Percentiles rank a stretch among this genome's conserved stretches.
These are phyloP conservation scores for Cercis canadensis DNA, from an alignment of 306 rosid species.

Conservation along the genomic window DNA sequence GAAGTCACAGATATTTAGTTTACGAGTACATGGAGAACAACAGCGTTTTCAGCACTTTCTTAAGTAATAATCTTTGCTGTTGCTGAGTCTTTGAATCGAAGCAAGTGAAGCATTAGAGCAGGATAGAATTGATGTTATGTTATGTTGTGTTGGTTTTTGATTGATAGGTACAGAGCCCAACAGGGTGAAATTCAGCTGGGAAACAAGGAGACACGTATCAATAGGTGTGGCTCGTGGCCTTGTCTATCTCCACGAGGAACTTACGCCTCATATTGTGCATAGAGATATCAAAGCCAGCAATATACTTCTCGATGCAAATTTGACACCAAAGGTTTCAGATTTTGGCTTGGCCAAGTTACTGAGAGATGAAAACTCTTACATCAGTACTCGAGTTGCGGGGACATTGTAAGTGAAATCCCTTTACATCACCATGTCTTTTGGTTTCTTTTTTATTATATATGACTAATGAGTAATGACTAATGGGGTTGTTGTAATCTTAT, in stretches of 20 bases:
- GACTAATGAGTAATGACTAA: slow-evolving; percentile 41
- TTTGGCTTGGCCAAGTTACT: slow-evolving; percentile 81
- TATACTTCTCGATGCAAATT: slow-evolving; percentile 75
- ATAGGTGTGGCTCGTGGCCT: slow-evolving; percentile 82
- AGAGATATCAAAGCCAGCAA: slow-evolving; percentile 89
- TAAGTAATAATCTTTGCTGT: slow-evolving; percentile 48
- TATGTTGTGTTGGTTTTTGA: slow-evolving; percentile 28
- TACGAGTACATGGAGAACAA: slow-evolving; percentile 93
- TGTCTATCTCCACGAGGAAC: slow-evolving; percentile 75
- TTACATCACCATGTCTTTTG: not conserved
- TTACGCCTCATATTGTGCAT: slow-evolving; percentile 77
- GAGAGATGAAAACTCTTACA: slow-evolving; percentile 65
- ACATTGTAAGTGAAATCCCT: slow-evolving; percentile 72
- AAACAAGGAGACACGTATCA: slow-evolving; percentile 57
- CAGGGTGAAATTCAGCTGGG: slow-evolving; percentile 73
- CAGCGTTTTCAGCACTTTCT: slow-evolving; percentile 67
- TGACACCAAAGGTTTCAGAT: slow-evolving; percentile 77
- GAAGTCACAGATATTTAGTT: slow-evolving; percentile 72
- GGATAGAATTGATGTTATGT: not conserved
- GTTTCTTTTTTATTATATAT: not conserved
- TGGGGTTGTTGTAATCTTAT: slow-evolving; percentile 22
- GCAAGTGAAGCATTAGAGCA: not conserved
- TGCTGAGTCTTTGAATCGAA: not conserved
- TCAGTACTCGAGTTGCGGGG: slow-evolving; percentile 93
- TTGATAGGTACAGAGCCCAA: slow-evolving; percentile 62